Conservation (phyloP, 495 filamentous ascomycete species). For the Penicillium parvum region DNA sequence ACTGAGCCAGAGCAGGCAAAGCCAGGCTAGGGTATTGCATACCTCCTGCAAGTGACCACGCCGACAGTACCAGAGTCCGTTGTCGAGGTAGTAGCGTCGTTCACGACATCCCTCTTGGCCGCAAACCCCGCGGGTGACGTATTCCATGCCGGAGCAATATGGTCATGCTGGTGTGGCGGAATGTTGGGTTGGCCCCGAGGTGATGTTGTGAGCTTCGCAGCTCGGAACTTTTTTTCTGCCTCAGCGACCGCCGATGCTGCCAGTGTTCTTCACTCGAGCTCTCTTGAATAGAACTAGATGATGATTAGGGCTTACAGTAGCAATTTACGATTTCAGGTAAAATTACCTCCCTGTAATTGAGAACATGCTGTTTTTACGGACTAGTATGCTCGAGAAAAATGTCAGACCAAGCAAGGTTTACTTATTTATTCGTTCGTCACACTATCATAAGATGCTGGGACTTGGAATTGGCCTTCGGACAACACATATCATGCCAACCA, state of each 20-base stretch:
- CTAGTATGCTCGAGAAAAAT: not conserved
- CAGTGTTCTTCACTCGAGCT: too few species aligned
- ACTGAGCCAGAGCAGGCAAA: constrained; percentile 1
- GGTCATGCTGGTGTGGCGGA: constrained; percentile 34
- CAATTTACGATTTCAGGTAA: too few species aligned
- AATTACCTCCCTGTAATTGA: too few species aligned
- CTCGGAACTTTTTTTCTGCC: constrained; percentile 11
- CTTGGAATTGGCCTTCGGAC: constrained; percentile 36
- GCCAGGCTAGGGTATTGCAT: constrained; percentile 8
- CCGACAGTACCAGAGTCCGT: constrained; percentile 62
- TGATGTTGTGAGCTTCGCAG: constrained; percentile 1
- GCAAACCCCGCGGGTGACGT: constrained; percentile 54
- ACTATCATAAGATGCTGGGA: constrained; percentile 45
- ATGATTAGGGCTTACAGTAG: too few species aligned
- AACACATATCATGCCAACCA: constrained; percentile 39
- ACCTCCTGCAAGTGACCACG: constrained; percentile 62
- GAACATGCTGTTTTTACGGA: too few species aligned
- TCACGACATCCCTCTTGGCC: constrained; percentile 62
- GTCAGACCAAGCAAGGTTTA: constrained; percentile 9
- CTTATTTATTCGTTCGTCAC: constrained; percentile 42
- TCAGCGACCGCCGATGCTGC: constrained; percentile 8
- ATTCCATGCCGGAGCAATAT: constrained; percentile 45
- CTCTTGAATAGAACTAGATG: too few species aligned
- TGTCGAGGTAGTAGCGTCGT: constrained; percentile 56
- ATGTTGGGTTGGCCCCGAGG: constrained; percentile 2